Base-by-base conservation (phyloP, 2,329 filamentous ascomycete species). In the Fusarium burgessii region DNA sequence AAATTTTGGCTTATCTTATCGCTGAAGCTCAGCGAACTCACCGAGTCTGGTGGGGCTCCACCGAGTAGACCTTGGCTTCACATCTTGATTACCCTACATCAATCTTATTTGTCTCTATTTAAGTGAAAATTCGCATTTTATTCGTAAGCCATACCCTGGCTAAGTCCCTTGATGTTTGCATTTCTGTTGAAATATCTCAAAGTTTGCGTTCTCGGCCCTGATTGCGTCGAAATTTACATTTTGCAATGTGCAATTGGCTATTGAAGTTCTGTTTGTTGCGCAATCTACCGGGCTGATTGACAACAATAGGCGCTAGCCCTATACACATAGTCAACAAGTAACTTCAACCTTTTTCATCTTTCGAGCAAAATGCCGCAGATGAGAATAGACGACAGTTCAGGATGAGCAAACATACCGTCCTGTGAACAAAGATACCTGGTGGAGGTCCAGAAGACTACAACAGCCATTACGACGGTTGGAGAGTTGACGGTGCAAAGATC, bases 1-100 rank as follows among this genome's bases (percentile, higher is more conserved):
- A 54, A 67, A 42, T 36, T 70, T 33, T 56, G 52, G 59, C 69
- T 72, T 71, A 71, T 71, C 69, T 71, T 71, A 71, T 66, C 68
- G 59, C 2, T 58, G 54, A 45, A 56, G 35, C 33, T 66, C 52
- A 68, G 66, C 42, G 60, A 69, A 61, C 47, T 63, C 68, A 76
- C 74, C 74, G 66, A 66, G 40, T 2, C 17, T 46, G 25, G 64
- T 58, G 69, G 69, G 55, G 65, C 56, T 27, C 46, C 40, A 56
- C 55, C 18, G 15, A 1, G 6, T 25, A 51, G 27, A 36, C 25
- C 38, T 50, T 18, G 23, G 11, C 17, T 41, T 25, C n/a, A 1
- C 11, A 33, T 18, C 27, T 32, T 6, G n/a, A 12, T 8, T 69
- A 69, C 66, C 64, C 66, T 69, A 29, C 1, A 68, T 35, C 6